A percentile compares a stretch with the other conserved stretches of the same genome.
Conservation (phyloP, 306 rosid species). For the Begonia peltatifolia region DNA sequence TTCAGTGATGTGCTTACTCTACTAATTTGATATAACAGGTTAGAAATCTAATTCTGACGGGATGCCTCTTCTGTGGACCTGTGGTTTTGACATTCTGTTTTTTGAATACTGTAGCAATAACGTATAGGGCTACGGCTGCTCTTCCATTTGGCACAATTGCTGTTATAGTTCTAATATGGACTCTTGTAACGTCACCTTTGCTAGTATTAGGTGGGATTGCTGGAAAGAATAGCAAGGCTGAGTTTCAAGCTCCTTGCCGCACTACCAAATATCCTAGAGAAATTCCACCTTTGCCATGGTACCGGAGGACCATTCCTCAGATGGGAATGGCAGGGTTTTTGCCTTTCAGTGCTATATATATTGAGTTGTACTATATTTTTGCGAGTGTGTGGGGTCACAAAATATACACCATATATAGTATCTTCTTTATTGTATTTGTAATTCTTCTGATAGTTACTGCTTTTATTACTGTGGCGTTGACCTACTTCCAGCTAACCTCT, state of each 20-base stretch:
- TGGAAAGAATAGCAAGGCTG: slow-evolving; percentile 36
- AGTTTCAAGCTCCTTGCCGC: slow-evolving; percentile 39
- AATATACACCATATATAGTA: slow-evolving; percentile 25
- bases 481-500: slow-evolving; percentile 45
- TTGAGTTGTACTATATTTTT: slow-evolving; percentile 30
- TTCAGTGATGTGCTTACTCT: too few relatives aligned
- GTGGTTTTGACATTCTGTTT: slow-evolving; percentile 35
- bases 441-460: slow-evolving; percentile 42
- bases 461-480: slow-evolving; percentile 12
- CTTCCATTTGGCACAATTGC: slow-evolving; percentile 37
- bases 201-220: slow-evolving; percentile 13
- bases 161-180: slow-evolving; percentile 45
- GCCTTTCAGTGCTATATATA: slow-evolving; percentile 40
- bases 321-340: slow-evolving; percentile 47
- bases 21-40: slow-evolving; percentile 11
- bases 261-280: slow-evolving; percentile 41
- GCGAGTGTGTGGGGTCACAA: slow-evolving; percentile 49
- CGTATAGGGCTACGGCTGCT: slow-evolving; percentile 36
- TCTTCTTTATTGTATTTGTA: slow-evolving; percentile 22
- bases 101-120: slow-evolving; percentile 40
- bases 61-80: slow-evolving; percentile 45
- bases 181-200: slow-evolving; percentile 35
- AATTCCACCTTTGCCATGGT: slow-evolving; percentile 37
- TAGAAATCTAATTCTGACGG: slow-evolving; percentile 35
- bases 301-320: slow-evolving; percentile 30